Evolutionary conservation across 2,329 filamentous ascomycete species (phyloP).

Genomic region (Apiospora arundinis): DNA sequence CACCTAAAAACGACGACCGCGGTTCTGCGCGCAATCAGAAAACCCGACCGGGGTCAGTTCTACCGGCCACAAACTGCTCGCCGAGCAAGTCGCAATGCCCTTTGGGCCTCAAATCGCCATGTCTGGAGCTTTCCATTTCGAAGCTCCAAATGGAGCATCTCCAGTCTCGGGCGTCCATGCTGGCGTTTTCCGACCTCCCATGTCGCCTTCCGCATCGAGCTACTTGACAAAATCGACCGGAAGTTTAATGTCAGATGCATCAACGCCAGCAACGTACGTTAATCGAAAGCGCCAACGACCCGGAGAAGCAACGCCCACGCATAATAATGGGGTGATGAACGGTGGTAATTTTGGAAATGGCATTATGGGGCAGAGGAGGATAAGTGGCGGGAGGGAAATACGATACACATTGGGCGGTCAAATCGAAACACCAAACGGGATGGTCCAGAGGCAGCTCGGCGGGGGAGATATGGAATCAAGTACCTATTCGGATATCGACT

Average conservation of each 20-base stretch:
- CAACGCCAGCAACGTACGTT: slow-evolving; percentile 39
- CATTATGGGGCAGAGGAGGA: slow-evolving; percentile 24
- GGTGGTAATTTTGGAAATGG: slow-evolving; percentile 37
- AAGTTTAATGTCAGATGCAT: slow-evolving; percentile 46
- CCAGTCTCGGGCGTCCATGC: slow-evolving; percentile 37
- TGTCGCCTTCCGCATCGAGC: slow-evolving; percentile 47
- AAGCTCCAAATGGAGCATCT: slow-evolving; percentile 33
- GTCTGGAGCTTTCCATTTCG: slow-evolving; percentile 44
- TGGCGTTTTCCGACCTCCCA: slow-evolving; percentile 54
- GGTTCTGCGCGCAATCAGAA: slow-evolving; percentile 17
- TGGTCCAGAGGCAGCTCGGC: slow-evolving; percentile 37
- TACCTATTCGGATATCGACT: slow-evolving; percentile 63
- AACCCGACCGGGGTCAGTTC: not conserved
- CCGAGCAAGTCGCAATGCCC: not conserved
- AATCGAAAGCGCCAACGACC: slow-evolving; percentile 54
- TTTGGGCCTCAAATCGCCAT: slow-evolving; percentile 34
- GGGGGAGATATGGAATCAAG: slow-evolving; percentile 54
- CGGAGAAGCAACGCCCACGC: slow-evolving; percentile 39
- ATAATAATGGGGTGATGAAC: slow-evolving; percentile 41
- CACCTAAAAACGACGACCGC: not conserved
- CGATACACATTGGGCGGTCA: slow-evolving; percentile 61
- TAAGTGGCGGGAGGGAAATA: slow-evolving; percentile 31
- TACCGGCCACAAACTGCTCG: not conserved
- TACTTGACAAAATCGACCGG: slow-evolving; percentile 48
- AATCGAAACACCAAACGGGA: slow-evolving; percentile 54